A percentile compares a stretch with the other conserved stretches of the same genome.
Conservation (phyloP, 371 early-diverging fungal species). For the Mucor sp. region DNA sequence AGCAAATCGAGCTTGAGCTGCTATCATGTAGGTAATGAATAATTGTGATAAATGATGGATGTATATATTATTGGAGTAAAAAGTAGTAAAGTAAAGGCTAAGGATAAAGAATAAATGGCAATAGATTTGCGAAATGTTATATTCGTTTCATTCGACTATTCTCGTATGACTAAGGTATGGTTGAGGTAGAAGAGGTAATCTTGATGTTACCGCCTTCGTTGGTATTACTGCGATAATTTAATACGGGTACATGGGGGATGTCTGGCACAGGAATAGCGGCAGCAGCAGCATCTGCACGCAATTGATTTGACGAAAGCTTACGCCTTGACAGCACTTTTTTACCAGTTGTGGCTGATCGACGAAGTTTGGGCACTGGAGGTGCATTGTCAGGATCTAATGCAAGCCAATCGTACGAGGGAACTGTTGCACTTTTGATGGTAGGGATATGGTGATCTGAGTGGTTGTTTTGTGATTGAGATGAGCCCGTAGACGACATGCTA, state of each 20-base stretch:
- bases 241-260: not conserved
- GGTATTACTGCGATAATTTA: not conserved
- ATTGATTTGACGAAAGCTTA: constrained; percentile 2
- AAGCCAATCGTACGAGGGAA: constrained; percentile 34
- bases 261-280: not conserved
- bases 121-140: not conserved
- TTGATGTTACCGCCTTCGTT: not conserved
- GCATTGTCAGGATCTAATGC: constrained; percentile 26
- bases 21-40: too few relatives aligned
- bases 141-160: not conserved
- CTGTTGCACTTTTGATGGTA: constrained; percentile 36
- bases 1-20: too few relatives aligned
- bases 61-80: not conserved
- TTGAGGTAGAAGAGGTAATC: not conserved
- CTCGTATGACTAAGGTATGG: not conserved
- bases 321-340: constrained; percentile 19
- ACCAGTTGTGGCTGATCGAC: constrained; percentile 32
- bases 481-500: not conserved
- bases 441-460: constrained; percentile 3
- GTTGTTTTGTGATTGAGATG: not conserved
- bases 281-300: constrained; percentile 4
- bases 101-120: not conserved
- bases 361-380: constrained; percentile 13
- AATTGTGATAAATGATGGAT: not conserved
- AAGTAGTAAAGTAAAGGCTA: not conserved